phyloP scores from a whole-genome alignment of 139 green algal species.

The Ettlia oleoabundans region DNA sequence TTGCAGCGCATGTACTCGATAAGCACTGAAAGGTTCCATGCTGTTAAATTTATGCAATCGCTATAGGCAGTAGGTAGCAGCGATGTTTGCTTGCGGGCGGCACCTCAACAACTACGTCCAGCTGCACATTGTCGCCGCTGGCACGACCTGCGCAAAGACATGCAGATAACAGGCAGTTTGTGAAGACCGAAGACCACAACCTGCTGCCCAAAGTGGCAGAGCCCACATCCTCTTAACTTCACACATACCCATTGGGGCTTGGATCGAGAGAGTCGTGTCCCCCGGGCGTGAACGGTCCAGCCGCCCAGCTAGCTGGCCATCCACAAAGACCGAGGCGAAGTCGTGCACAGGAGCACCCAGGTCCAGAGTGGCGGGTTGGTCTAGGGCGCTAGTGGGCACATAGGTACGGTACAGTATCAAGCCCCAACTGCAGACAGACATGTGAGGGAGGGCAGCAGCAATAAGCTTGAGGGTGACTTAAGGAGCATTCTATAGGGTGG shows the following conservation, averaged over 20 bases:
- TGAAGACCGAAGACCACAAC: not conserved
- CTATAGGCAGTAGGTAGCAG: not conserved
- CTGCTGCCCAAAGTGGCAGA: slow-evolving; percentile 19
- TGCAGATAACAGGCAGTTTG: not conserved
- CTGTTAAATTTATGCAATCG: not conserved
- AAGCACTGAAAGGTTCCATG: not conserved
- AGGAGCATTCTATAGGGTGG: not conserved
- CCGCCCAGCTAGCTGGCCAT: slow-evolving; percentile 29
- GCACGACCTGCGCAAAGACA: not conserved
- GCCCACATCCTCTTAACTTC: too few species aligned
- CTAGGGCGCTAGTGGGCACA: not conserved
- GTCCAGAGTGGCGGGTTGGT: not conserved
- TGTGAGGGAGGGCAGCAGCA: not conserved
- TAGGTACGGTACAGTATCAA: slow-evolving; percentile 58
- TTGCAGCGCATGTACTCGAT: not conserved
- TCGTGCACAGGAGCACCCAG: slow-evolving; percentile 35
- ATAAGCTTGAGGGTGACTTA: not conserved
- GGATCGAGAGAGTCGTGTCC: slow-evolving; percentile 18
- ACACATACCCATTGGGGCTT: too few species aligned
- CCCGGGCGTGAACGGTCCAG: slow-evolving; percentile 29
- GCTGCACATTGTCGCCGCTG: slow-evolving; percentile 1
- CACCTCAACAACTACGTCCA: slow-evolving; percentile 66
- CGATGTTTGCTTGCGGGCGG: not conserved
- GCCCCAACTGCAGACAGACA: slow-evolving; percentile 38
- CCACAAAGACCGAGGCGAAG: slow-evolving; percentile 51